Percentiles rank a stretch among this genome's conserved stretches.
Conservation (phyloP, 352 stramenopile genomes). For the Phytophthora sojae region DNA sequence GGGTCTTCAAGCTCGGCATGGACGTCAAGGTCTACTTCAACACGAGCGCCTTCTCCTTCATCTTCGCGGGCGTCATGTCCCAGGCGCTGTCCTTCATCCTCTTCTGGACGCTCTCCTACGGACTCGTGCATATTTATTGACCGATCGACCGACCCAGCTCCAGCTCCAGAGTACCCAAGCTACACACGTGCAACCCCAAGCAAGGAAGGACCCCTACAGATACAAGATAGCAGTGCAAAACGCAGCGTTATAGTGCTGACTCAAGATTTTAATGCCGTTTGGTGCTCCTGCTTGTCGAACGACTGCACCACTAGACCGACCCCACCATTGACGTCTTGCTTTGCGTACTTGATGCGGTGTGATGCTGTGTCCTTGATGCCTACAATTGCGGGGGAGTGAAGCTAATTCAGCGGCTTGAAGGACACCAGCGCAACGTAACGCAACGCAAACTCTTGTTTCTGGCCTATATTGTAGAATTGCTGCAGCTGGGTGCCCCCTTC, state of each 20-base stretch:
- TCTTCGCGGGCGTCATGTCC: constrained; percentile 76
- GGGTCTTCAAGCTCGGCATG: constrained; percentile 78
- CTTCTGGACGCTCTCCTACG: constrained; percentile 91
- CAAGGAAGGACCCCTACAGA: neutral
- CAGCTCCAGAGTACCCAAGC: neutral
- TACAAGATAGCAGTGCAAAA: neutral
- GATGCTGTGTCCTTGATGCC: too few relatives aligned
- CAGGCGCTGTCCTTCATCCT: constrained; percentile 89
- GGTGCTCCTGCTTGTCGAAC: too few relatives aligned
- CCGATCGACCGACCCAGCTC: constrained; percentile 1
- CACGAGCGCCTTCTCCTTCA: constrained; percentile 67
- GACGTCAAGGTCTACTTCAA: constrained; percentile 87
- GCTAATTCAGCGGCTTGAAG: too few relatives aligned
- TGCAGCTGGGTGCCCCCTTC: neutral
- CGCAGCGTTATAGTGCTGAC: neutral
- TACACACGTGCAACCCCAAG: neutral
- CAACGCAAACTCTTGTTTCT: neutral
- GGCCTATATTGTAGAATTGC: constrained; percentile 7
- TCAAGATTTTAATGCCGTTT: neutral
- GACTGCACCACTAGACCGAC: constrained; percentile 3
- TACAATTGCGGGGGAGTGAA: too few relatives aligned
- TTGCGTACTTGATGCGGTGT: constrained; percentile 2
- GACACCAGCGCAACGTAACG: neutral
- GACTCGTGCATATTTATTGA: constrained; percentile 93
- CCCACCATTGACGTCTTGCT: constrained; percentile 4